Base-by-base conservation (phyloP, 306 rosid species). In the Cucurbita maxima region DNA sequence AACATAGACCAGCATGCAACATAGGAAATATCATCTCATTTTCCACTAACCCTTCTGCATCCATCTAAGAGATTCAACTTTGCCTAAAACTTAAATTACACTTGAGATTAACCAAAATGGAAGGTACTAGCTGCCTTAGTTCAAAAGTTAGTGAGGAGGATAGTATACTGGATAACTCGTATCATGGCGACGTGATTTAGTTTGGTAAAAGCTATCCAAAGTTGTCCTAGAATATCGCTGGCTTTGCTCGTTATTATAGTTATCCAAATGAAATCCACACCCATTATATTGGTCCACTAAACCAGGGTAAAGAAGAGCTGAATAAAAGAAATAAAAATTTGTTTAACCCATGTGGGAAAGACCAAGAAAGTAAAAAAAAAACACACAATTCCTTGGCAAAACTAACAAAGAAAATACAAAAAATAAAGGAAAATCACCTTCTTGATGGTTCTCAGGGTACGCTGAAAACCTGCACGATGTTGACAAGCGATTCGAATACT, bases 121-220 rank as follows among this genome's bases (percentile, higher is more conserved):
- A 48, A 30, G 9, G 68, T 13, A 58, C 87, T 79, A 72, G 40
- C 60, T 52, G 68, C 20, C 76, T 79, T 78, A 71, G 55, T 19
- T 36, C 70, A 77, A 50, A 69, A 76, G 62, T 75, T 82, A 83
- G 80, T 86, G 76, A 16, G 86, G 55, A 3, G 83, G 81, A 64
- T 87, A 86, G 55, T 75, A 60, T 62, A 83, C 38, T 73, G 89
- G 87, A 80, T 84, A 84, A 71, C 75, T 85, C 55, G 76, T 71
- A 80, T 89, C 95, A 50, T 77, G 45, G 75, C 86, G 88, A 75
- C 87, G 89, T 45, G 90, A 72, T 86, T 92, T 85, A 87, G 80
- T 53, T 69, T 81, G 88, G 79, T 79, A 85, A 78, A 82, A 78
- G 82, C 79, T 84, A 83, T 88, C 96, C 87, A 83, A 55, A 22